Conservation (phyloP, 495 filamentous ascomycete species). For the Astrocystis sublimbata region DNA sequence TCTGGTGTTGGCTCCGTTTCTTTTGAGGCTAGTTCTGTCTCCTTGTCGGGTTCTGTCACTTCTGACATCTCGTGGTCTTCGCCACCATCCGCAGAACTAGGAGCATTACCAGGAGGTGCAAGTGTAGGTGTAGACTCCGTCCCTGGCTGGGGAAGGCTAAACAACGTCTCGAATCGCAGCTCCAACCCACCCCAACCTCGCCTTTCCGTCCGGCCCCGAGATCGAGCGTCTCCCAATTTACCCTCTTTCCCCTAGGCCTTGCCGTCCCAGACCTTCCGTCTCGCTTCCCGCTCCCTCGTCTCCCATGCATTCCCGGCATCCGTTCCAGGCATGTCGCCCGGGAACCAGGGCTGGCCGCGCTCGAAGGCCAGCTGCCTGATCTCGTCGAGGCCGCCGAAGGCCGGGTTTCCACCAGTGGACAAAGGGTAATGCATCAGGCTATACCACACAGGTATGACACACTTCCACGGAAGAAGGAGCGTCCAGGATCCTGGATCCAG, state of each 20-base stretch:
- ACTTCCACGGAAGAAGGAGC: constrained; percentile 88
- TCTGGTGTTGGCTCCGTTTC: no score
- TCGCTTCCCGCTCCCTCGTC: constrained; percentile 58
- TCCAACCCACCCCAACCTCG: constrained; percentile 80
- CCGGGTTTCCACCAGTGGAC: constrained; percentile 72
- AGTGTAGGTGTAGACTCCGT: no score
- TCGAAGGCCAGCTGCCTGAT: constrained; percentile 82
- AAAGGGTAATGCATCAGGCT: constrained; percentile 82
- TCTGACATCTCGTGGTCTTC: constrained; percentile 12
- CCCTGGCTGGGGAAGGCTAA: constrained; percentile 27
- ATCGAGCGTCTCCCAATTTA: constrained; percentile 74
- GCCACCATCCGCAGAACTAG: no score
- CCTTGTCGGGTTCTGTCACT: neutral
- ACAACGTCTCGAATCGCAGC: constrained; percentile 82
- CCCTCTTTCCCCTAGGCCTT: constrained; percentile 79
- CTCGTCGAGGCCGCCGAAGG: constrained; percentile 82
- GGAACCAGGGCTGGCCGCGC: constrained; percentile 78
- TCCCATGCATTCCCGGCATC: constrained; percentile 79
- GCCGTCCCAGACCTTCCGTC: constrained; percentile 70
- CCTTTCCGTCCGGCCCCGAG: constrained; percentile 74
- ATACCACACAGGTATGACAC: constrained; percentile 84
- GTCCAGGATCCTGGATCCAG: constrained; percentile 73
- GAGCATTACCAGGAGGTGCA: no score
- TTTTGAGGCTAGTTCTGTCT: no score
- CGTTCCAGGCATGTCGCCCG: constrained; percentile 83